Percentiles rank a stretch among this genome's conserved stretches.
These are phyloP conservation scores for Syzygium jambos DNA, from an alignment of 345 rosid species.

Conservation along the genomic window DNA sequence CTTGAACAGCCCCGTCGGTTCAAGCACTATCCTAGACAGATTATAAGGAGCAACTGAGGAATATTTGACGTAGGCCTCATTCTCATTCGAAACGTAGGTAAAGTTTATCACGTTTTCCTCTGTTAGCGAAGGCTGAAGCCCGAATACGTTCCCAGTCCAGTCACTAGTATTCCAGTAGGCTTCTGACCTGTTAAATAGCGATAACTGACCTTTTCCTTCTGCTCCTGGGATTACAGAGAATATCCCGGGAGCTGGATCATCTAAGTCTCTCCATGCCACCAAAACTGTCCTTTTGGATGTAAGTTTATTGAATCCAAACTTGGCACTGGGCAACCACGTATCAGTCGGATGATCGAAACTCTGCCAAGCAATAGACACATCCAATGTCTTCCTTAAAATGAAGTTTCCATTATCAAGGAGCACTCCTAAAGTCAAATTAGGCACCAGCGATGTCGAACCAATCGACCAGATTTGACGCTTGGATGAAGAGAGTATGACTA, in stretches of 20 bases:
- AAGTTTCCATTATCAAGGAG: not conserved
- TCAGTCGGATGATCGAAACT: slow-evolving; percentile 1
- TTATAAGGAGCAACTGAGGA: not conserved
- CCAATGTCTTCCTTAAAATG: not conserved
- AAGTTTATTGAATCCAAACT: not conserved
- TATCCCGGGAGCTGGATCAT: not conserved
- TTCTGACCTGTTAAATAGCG: not conserved
- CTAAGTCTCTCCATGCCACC: not conserved
- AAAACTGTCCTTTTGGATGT: not conserved
- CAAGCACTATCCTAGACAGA: not conserved
- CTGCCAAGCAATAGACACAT: not conserved
- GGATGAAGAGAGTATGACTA: not conserved
- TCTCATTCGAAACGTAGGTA: not conserved
- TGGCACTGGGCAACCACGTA: not conserved
- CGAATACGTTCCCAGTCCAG: not conserved
- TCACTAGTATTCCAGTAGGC: not conserved
- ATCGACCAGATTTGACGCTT: not conserved
- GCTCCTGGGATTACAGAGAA: not conserved
- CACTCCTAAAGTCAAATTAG: not conserved
- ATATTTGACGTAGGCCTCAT: not conserved
- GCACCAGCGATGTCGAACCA: not conserved
- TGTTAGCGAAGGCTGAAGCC: not conserved
- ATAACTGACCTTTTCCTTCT: not conserved
- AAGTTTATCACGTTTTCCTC: not conserved
- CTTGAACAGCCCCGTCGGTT: slow-evolving; percentile 1